phyloP scores from a whole-genome alignment of 2,329 filamentous ascomycete species.

The Fusarium agapanthi region DNA sequence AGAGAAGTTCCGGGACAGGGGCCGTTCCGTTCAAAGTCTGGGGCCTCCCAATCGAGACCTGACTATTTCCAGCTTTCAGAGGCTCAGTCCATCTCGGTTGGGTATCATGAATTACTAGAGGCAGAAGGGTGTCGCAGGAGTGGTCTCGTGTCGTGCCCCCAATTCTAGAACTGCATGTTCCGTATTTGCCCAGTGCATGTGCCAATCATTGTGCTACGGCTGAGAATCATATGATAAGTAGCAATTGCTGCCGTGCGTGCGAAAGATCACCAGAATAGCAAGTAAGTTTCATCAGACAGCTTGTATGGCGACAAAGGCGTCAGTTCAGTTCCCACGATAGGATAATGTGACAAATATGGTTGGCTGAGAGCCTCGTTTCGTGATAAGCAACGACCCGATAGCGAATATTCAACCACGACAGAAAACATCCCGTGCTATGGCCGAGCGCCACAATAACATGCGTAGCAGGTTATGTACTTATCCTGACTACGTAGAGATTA shows the following conservation, averaged over 20 bases:
- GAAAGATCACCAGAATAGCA: neutral
- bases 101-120: neutral
- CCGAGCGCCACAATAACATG: constrained; percentile 13
- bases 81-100: neutral
- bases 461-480: neutral
- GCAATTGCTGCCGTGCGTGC: neutral
- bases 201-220: neutral
- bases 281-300: neutral
- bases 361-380: constrained; percentile 5
- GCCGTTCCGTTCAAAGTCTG: constrained; percentile 3
- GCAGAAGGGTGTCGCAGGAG: constrained; percentile 20
- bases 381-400: constrained; percentile 26
- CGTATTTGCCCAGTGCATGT: neutral
- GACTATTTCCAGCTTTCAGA: constrained; percentile 4
- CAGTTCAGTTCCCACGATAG: neutral
- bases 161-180: constrained; percentile 15
- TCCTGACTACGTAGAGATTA: neutral
- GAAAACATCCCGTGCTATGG: constrained; percentile 6
- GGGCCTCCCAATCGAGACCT: constrained; percentile 17
- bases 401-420: constrained; percentile 3
- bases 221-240: constrained; percentile 23
- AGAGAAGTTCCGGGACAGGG: constrained; percentile 18
- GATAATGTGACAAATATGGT: constrained; percentile 5
- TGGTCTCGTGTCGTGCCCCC: constrained; percentile 28
- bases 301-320: neutral